Evolutionary conservation across 441 rosid genomes (phyloP).

Genomic region (Pelargonium fulgidum): DNA sequence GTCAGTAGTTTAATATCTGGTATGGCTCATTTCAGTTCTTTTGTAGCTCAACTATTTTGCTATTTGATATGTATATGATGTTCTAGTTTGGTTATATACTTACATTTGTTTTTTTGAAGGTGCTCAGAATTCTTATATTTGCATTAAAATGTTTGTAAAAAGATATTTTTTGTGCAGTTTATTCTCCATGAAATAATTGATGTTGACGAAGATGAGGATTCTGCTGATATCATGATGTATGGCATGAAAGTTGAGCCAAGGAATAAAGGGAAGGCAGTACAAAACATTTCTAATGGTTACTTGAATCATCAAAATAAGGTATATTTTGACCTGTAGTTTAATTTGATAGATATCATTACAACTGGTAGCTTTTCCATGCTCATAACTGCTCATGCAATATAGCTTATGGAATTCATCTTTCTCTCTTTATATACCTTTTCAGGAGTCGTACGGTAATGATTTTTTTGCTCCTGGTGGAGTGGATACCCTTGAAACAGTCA

Average conservation of each 20-base stretch:
- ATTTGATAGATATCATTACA: background rate
- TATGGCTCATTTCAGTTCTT: background rate
- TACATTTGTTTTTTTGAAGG: background rate
- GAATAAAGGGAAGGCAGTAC: slow-evolving; percentile 57
- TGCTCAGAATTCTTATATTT: background rate
- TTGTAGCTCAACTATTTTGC: background rate
- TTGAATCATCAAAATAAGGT: slow-evolving; percentile 29
- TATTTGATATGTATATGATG: background rate
- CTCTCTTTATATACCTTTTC: background rate
- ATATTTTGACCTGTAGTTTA: slow-evolving; percentile 6
- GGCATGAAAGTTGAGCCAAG: slow-evolving; percentile 32
- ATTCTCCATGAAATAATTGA: slow-evolving; percentile 42
- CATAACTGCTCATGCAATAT: background rate
- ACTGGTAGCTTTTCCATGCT: background rate
- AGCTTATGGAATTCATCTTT: background rate
- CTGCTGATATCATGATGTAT: slow-evolving; percentile 31
- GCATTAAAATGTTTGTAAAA: background rate
- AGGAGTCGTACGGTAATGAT: background rate
- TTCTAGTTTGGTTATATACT: background rate
- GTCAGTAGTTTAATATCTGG: too few species aligned
- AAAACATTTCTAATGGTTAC: slow-evolving; percentile 24
- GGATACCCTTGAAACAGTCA: slow-evolving; percentile 17
- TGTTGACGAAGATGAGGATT: slow-evolving; percentile 47
- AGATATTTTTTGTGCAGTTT: slow-evolving; percentile 31
- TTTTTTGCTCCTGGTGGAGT: slow-evolving; percentile 25